Percentiles rank a stretch among this genome's conserved stretches.
Evolutionary conservation across 306 rosid species (phyloP).

Genomic region (Comarum palustre): DNA sequence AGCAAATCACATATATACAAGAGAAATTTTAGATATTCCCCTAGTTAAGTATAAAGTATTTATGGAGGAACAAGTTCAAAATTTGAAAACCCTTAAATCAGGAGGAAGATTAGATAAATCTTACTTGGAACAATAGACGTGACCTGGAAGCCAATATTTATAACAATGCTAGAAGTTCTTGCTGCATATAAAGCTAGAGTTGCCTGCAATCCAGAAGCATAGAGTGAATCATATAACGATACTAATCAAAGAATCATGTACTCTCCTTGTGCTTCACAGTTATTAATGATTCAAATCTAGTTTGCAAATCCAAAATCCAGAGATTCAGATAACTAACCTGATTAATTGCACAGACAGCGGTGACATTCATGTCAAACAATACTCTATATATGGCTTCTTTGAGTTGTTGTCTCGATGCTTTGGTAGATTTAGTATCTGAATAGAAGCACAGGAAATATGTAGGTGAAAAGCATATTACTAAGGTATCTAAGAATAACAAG

Average conservation of each 20-base stretch:
- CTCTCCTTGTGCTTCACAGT: neutral
- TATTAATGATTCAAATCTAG: neutral
- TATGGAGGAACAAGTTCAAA: neutral
- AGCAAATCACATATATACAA: neutral
- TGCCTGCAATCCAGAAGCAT: conserved; percentile 52
- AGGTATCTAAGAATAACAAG: neutral
- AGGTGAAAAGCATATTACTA: neutral
- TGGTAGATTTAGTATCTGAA: conserved; percentile 78
- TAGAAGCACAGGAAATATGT: neutral
- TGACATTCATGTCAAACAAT: conserved; percentile 81
- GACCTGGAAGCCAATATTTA: conserved; percentile 87
- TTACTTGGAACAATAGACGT: conserved; percentile 91
- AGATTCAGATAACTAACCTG: conserved; percentile 48
- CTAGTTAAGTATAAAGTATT: neutral
- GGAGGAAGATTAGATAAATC: conserved; percentile 11
- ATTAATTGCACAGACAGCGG: conserved; percentile 82
- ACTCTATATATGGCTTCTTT: conserved; percentile 67
- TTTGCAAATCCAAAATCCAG: neutral
- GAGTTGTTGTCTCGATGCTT: conserved; percentile 77
- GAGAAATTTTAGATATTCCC: neutral
- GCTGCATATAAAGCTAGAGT: conserved; percentile 87
- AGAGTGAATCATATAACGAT: conserved; percentile 9
- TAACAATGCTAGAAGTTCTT: conserved; percentile 79
- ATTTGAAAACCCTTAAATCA: neutral
- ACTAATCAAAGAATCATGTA: neutral